Evolutionary conservation across 305 asterid genomes (phyloP).

Genomic region (Fraxinus nigra): DNA sequence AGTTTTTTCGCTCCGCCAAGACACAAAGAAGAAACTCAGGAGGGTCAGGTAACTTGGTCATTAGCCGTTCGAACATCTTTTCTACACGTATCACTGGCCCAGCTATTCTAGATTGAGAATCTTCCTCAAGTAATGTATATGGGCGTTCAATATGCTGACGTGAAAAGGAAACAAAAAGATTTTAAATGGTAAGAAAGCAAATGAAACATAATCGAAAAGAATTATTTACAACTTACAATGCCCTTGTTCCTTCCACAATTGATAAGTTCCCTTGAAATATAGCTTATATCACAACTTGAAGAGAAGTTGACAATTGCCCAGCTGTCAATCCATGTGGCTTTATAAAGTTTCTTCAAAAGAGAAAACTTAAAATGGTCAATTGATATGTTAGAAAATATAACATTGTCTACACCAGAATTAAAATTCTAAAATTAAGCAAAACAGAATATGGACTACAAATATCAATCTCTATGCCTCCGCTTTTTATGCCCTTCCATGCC

Average conservation of each 20-base stretch:
- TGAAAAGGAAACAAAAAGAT: constrained; percentile 23
- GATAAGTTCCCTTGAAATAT: constrained; percentile 82
- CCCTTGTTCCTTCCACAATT: constrained; percentile 81
- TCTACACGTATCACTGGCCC: constrained; percentile 76
- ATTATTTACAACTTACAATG: constrained; percentile 58
- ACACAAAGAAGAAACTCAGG: constrained; percentile 88
- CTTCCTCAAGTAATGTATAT: constrained; percentile 81
- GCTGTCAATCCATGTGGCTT: constrained; percentile 51
- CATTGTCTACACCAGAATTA: constrained; percentile 4
- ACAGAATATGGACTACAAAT: neutral
- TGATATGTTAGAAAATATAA: constrained; percentile 7
- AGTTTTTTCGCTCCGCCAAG: constrained; percentile 78
- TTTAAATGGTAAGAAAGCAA: constrained; percentile 16
- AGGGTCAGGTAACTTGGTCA: constrained; percentile 58
- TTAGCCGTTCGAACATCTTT: constrained; percentile 72
- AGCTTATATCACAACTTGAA: constrained; percentile 66
- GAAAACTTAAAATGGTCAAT: constrained; percentile 22
- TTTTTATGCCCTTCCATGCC: neutral
- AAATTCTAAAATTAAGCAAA: constrained; percentile 15
- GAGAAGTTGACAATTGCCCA: constrained; percentile 97
- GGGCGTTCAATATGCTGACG: constrained; percentile 80
- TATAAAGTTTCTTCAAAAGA: constrained; percentile 58
- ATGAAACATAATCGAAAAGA: constrained; percentile 6
- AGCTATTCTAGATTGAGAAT: constrained; percentile 51
- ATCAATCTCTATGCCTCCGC: neutral